Evolutionary conservation across 2,329 filamentous ascomycete genomes (phyloP), one percentile per base, ranked within the genome.

Genomic region (Colletotrichum sp.): DNA sequence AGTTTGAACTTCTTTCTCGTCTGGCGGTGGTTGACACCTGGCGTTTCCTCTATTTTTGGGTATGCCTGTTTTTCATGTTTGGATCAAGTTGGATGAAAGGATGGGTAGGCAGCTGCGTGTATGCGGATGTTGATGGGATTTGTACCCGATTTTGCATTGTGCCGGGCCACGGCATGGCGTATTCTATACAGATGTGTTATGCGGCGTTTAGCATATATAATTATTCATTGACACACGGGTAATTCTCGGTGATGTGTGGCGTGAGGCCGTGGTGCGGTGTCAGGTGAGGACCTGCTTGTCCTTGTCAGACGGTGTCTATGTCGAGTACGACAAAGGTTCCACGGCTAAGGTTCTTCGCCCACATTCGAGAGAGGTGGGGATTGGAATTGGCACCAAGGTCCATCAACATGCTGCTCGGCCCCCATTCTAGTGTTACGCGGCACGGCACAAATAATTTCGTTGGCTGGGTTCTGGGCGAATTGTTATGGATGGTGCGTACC

Each of bases 31-130:
- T 64, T 64, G 62, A 64, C 62, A 39, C 59, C 18, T 26, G 62
- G 62, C 62, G 62, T 44, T 39, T 26, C 39, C 39, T 49, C 39
- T 64, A 13, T 64, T 64, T 64, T 64, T 64, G 62, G 30, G 21
- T 64, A 44, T 44, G 32, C 24, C n/a, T 34, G 13, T 64, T 57
- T 57, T 57, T 16, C 24, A 24, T 64, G 30, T 64, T 64, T 64
- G 34, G 32, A n/a, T 36, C n/a, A 26, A 36, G n/a, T 15, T 44
- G 57, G 24, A 62, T 62, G 57, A 21, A n/a, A 39, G 34, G 32
- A 26, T 16, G 34, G 62, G 6, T 30, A 3, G 55, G 55, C 15
- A 59, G 55, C 15, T 16, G 24, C 55, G 36, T 39, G 36, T 4
- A 15, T 59, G 21, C 2, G 57, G 18, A 49, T 21, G 39, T 18